phyloP scores from a whole-genome alignment of 345 rosid genomes.

The Salix exigua region DNA sequence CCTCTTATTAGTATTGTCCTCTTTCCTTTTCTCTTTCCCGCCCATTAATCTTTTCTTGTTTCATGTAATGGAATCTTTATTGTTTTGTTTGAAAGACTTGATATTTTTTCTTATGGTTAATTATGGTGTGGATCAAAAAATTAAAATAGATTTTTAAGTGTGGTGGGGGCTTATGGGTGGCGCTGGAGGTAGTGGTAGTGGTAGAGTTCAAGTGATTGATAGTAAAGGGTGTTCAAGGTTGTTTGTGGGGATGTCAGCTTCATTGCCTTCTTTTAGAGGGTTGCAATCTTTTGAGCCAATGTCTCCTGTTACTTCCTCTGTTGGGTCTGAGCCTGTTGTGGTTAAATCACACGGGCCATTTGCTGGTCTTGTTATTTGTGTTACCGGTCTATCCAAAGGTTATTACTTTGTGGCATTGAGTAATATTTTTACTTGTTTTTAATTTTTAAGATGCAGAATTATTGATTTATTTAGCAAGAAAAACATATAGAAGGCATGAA shows the following conservation, averaged over 20 bases:
- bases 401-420: neutral
- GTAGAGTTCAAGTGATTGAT: slow-evolving; percentile 53
- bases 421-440: neutral
- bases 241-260: slow-evolving; percentile 50
- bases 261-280: slow-evolving; percentile 41
- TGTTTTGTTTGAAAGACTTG: slow-evolving; percentile 1
- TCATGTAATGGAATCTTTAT: neutral
- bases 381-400: slow-evolving; percentile 95
- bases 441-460: neutral
- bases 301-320: slow-evolving; percentile 43
- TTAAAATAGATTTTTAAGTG: neutral
- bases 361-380: slow-evolving; percentile 73
- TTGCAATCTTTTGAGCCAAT: slow-evolving; percentile 36
- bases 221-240: slow-evolving; percentile 80
- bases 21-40: slow-evolving; percentile 16
- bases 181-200: slow-evolving; percentile 30
- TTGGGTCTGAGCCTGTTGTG: slow-evolving; percentile 36
- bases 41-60: neutral
- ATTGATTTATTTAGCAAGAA: neutral
- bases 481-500: neutral
- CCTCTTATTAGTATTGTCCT: neutral
- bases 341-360: slow-evolving; percentile 53
- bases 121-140: neutral
- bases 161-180: slow-evolving; percentile 31
- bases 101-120: neutral